Percentiles rank a stretch among this genome's conserved stretches.
These are phyloP conservation scores for Tuber calosporum DNA, from an alignment of 495 filamentous ascomycete genomes.

Conservation along the genomic window DNA sequence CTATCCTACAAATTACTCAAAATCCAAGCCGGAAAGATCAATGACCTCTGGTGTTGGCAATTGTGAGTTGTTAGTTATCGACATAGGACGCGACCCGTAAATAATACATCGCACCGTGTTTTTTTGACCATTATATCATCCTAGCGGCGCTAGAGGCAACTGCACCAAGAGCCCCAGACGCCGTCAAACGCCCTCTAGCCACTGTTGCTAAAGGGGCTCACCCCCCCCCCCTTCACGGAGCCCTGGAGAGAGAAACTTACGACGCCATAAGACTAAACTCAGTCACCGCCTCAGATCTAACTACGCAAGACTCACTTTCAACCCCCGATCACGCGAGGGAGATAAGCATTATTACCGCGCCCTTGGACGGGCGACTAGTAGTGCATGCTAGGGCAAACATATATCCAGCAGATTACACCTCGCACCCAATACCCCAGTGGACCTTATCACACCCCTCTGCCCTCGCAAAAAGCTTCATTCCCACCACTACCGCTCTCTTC, in stretches of 20 bases:
- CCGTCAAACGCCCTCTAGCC: not conserved
- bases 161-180: not conserved
- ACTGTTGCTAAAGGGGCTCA: not conserved
- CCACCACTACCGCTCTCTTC: constrained; percentile 6
- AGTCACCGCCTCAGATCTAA: not conserved
- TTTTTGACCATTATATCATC: no score
- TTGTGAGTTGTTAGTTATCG: not conserved
- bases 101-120: no score
- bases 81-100: not conserved
- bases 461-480: not conserved
- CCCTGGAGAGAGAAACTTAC: not conserved
- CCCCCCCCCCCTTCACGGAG: not conserved
- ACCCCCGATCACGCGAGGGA: not conserved
- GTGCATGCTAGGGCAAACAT: not conserved
- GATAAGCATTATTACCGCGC: not conserved
- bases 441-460: not conserved
- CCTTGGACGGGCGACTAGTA: not conserved
- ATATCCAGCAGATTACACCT: not conserved
- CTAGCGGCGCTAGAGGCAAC: not conserved
- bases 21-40: not conserved
- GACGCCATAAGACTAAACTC: not conserved
- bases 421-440: not conserved
- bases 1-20: not conserved
- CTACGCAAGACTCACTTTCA: not conserved
- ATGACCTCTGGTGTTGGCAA: not conserved